Evolutionary conservation across 768 basidiomycete species (phyloP).

Genomic region (Mrakia frigida): DNA sequence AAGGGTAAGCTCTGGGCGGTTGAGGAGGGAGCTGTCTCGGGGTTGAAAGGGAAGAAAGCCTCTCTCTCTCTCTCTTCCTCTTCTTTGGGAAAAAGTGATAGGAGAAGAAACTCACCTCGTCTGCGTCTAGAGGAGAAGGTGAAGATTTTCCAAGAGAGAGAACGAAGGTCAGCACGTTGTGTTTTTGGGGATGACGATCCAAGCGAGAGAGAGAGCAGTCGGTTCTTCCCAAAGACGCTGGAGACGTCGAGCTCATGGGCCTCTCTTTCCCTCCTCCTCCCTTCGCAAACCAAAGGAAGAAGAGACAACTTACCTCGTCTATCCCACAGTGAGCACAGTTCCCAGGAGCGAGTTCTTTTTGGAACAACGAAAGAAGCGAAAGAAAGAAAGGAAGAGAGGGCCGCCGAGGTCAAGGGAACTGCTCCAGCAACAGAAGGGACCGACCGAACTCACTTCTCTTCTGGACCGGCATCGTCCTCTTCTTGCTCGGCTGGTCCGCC

Average conservation of each 20-base stretch:
- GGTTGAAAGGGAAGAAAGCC: neutral
- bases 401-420: neutral
- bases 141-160: neutral
- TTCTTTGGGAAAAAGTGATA: neutral
- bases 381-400: neutral
- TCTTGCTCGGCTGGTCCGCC: slow-evolving; percentile 2
- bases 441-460: slow-evolving; percentile 18
- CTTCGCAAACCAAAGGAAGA: neutral
- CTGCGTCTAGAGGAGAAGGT: neutral
- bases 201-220: too few relatives aligned
- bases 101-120: slow-evolving; percentile 4
- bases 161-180: neutral
- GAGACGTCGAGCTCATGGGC: neutral
- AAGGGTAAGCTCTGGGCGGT: neutral
- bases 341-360: slow-evolving; percentile 11
- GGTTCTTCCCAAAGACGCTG: slow-evolving; percentile 10
- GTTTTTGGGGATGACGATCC: neutral
- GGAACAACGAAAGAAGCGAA: neutral
- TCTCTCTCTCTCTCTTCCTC: neutral
- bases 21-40: neutral
- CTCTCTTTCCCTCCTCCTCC: neutral
- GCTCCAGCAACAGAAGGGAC: neutral
- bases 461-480: slow-evolving; percentile 5
- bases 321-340: slow-evolving; percentile 24
- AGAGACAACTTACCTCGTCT: slow-evolving; percentile 3